A percentile compares a stretch with the other conserved stretches of the same genome.
Conservation (phyloP, 202 grass and related monocot species). For the Eragrostis tef region DNA sequence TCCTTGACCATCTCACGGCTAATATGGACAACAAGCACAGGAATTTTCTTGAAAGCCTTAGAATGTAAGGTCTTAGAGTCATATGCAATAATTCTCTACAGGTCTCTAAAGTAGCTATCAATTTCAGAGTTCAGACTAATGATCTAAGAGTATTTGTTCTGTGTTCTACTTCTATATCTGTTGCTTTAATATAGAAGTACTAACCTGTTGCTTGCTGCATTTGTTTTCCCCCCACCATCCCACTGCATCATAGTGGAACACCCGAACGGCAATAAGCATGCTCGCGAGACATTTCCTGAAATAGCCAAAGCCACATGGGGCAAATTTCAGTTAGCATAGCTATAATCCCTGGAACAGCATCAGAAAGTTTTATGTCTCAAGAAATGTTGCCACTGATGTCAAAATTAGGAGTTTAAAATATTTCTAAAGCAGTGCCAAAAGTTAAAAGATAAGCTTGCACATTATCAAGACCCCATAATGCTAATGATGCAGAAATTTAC, state of each 20-base stretch:
- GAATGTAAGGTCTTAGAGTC: constrained; percentile 10
- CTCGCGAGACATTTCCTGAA: too few relatives aligned
- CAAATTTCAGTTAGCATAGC: too few relatives aligned
- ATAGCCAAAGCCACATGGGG: too few relatives aligned
- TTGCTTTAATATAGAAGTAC: not conserved
- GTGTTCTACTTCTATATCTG: not conserved
- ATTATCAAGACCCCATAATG: too few relatives aligned
- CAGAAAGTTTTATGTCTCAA: too few relatives aligned
- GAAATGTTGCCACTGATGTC: too few relatives aligned
- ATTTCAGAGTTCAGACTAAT: constrained; percentile 10
- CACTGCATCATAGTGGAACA: not conserved
- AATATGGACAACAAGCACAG: constrained; percentile 52
- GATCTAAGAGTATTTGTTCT: not conserved
- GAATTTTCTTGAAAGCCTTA: constrained; percentile 66
- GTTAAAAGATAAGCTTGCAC: too few relatives aligned
- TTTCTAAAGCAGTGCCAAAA: too few relatives aligned
- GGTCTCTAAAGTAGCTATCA: not conserved
- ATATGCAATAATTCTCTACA: not conserved
- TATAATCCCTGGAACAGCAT: too few relatives aligned
- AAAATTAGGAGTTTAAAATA: too few relatives aligned
- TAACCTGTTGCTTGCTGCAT: constrained; percentile 2
- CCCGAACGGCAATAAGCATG: too few relatives aligned
- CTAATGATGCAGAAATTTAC: too few relatives aligned
- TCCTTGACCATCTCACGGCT: constrained; percentile 60
- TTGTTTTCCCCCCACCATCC: constrained; percentile 12